phyloP scores from a whole-genome alignment of 306 rosid species.

The Vicia villosa region DNA sequence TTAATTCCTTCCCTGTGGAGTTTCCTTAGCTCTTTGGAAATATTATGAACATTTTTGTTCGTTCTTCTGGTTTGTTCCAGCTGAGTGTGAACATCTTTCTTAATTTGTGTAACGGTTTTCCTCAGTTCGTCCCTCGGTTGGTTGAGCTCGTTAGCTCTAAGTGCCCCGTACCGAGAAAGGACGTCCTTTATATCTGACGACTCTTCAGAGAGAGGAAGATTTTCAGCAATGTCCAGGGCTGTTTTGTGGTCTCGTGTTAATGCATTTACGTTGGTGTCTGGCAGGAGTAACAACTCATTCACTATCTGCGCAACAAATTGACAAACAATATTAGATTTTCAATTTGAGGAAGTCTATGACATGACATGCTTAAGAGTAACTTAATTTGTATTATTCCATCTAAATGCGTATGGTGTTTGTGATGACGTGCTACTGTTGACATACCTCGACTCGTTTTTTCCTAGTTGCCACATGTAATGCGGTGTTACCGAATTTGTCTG shows the following conservation, averaged over 20 bases:
- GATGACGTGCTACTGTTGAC: constrained; percentile 15
- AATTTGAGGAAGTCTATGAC: background rate
- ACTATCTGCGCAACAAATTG: constrained; percentile 74
- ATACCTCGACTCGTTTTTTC: constrained; percentile 96
- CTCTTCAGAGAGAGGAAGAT: constrained; percentile 88
- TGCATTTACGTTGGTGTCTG: constrained; percentile 93
- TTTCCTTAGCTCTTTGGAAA: constrained; percentile 96
- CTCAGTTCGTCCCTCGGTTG: constrained; percentile 97
- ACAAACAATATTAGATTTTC: constrained; percentile 31
- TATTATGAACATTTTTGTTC: constrained; percentile 91
- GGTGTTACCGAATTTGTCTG: constrained; percentile 90
- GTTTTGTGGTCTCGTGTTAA: constrained; percentile 94
- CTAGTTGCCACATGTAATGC: constrained; percentile 96
- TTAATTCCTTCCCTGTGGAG: constrained; percentile 98
- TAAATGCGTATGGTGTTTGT: background rate
- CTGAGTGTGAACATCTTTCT: constrained; percentile 95
- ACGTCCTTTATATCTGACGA: constrained; percentile 71
- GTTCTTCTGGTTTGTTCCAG: constrained; percentile 95
- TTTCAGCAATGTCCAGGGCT: constrained; percentile 93
- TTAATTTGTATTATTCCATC: constrained; percentile 15
- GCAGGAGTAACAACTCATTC: constrained; percentile 71
- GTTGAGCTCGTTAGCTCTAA: constrained; percentile 95
- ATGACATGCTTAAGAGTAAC: background rate
- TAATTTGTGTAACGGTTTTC: constrained; percentile 94
- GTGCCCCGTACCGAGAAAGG: constrained; percentile 69